phyloP scores from a whole-genome alignment of 2,329 filamentous ascomycete genomes.

The Teratosphaeria nubilosa region DNA sequence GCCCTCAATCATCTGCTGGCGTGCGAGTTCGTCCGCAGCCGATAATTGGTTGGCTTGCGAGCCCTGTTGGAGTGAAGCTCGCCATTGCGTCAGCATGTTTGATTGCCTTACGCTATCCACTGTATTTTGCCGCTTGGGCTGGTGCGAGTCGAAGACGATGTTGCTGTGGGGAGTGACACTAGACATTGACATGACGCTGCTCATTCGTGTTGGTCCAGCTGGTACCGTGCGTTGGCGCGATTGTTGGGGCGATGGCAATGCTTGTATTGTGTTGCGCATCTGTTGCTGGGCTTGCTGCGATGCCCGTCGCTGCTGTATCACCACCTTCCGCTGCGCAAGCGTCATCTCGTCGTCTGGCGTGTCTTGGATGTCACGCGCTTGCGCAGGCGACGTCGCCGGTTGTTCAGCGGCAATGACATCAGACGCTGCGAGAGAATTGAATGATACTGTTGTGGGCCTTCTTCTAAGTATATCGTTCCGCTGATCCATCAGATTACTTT shows the following conservation, averaged over 20 bases:
- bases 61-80: constrained; percentile 24
- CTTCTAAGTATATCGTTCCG: constrained; percentile 43
- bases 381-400: constrained; percentile 7
- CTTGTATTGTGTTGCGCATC: background rate
- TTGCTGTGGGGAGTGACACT: background rate
- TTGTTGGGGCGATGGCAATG: background rate
- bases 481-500: constrained; percentile 44
- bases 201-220: background rate
- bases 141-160: constrained; percentile 39
- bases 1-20: constrained; percentile 46
- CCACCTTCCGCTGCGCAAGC: constrained; percentile 50
- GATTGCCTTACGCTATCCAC: constrained; percentile 41
- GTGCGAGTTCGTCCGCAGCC: constrained; percentile 25
- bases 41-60: constrained; percentile 14
- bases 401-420: constrained; percentile 16
- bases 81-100: constrained; percentile 56
- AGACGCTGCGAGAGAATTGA: constrained; percentile 25
- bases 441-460: constrained; percentile 28
- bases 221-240: background rate
- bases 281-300: background rate
- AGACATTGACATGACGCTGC: background rate
- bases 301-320: constrained; percentile 22
- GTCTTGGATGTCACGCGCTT: constrained; percentile 22
- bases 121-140: constrained; percentile 41
- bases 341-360: constrained; percentile 54